phyloP scores from a whole-genome alignment of 2,329 filamentous ascomycete species.

The Blastomyces gilchristii region DNA sequence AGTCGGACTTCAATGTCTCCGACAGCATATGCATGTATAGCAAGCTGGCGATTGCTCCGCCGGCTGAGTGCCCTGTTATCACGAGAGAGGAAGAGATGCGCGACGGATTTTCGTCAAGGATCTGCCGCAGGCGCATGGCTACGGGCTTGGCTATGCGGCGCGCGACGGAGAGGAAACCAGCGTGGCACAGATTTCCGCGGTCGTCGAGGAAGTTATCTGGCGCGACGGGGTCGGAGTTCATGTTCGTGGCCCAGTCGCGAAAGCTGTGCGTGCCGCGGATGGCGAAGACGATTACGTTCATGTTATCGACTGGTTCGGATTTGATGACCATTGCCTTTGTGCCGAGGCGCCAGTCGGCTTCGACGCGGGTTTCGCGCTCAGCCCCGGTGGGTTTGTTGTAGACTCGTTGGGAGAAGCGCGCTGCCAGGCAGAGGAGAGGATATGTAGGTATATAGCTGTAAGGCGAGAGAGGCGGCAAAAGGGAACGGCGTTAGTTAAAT shows the following conservation, averaged over 20 bases:
- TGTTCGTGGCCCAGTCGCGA: constrained; percentile 78
- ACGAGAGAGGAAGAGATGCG: constrained; percentile 59
- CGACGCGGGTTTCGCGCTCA: constrained; percentile 59
- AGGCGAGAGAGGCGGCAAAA: not conserved
- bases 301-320: constrained; percentile 65
- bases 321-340: constrained; percentile 81
- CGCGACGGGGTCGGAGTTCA: constrained; percentile 56
- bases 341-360: constrained; percentile 61
- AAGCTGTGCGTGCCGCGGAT: constrained; percentile 72
- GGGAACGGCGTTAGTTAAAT: constrained; percentile 1
- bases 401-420: constrained; percentile 64
- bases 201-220: constrained; percentile 68
- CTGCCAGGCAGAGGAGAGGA: constrained; percentile 66
- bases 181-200: constrained; percentile 63
- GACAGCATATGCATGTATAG: constrained; percentile 74
- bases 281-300: constrained; percentile 71
- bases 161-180: constrained; percentile 68
- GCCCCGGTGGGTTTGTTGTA: constrained; percentile 55
- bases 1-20: constrained; percentile 50
- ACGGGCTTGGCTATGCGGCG: constrained; percentile 64
- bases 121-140: constrained; percentile 55
- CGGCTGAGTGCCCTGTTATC: constrained; percentile 78
- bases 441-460: constrained; percentile 61
- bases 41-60: constrained; percentile 70
- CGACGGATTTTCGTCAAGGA: constrained; percentile 61